phyloP scores from a whole-genome alignment of 2,329 filamentous ascomycete genomes.

The Trichoderma asperellum region DNA sequence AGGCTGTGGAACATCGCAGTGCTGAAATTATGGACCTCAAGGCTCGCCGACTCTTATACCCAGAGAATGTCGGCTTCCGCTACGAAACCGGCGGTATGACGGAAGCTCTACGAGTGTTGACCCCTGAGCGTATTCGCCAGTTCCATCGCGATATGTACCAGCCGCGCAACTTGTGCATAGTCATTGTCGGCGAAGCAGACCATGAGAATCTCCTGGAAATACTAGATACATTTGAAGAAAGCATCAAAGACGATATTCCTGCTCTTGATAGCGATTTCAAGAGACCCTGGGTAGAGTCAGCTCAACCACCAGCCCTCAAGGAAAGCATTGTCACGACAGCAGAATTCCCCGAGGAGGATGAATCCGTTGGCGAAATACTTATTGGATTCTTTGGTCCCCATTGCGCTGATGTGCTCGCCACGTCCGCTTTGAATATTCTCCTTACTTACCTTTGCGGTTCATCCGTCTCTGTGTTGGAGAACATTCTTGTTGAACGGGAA shows the following conservation, averaged over 20 bases:
- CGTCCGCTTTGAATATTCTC: slow-evolving; percentile 76
- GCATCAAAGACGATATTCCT: slow-evolving; percentile 82
- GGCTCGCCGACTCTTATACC: slow-evolving; percentile 80
- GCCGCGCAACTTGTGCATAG: slow-evolving; percentile 88
- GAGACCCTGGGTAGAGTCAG: slow-evolving; percentile 88
- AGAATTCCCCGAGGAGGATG: slow-evolving; percentile 95
- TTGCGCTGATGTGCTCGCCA: slow-evolving; percentile 69
- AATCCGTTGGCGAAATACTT: slow-evolving; percentile 85
- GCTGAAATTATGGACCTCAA: slow-evolving; percentile 85
- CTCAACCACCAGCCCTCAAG: slow-evolving; percentile 71
- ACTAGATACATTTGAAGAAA: slow-evolving; percentile 84
- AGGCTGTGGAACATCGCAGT: slow-evolving; percentile 85
- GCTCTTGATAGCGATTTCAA: slow-evolving; percentile 74
- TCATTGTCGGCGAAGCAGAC: slow-evolving; percentile 90
- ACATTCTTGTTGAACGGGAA: slow-evolving; percentile 89
- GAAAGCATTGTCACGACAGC: slow-evolving; percentile 76
- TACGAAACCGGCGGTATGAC: slow-evolving; percentile 99
- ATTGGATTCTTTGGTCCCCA: slow-evolving; percentile 86
- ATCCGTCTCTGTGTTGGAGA: slow-evolving; percentile 89
- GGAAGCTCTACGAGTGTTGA: slow-evolving; percentile 83
- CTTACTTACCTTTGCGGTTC: slow-evolving; percentile 90
- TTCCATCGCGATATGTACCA: slow-evolving; percentile 99
- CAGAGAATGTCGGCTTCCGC: slow-evolving; percentile 86
- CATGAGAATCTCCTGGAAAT: slow-evolving; percentile 79
- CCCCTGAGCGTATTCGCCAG: slow-evolving; percentile 85